phyloP scores from a whole-genome alignment of 306 rosid genomes.

The Cicer judaicum region DNA sequence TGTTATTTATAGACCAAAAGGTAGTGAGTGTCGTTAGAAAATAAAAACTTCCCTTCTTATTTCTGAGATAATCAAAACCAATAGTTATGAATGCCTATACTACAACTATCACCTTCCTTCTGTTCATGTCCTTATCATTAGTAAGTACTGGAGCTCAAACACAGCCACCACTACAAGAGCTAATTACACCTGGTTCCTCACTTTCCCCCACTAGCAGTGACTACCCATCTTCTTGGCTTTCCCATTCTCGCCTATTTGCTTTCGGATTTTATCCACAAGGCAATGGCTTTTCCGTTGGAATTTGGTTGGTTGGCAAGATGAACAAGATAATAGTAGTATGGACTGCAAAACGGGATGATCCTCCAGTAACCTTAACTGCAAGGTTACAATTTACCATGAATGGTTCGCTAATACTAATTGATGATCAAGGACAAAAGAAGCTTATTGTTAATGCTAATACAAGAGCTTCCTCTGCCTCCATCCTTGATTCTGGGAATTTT shows the following conservation, averaged over 20 bases:
- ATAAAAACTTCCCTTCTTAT: not conserved
- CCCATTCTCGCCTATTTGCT: conserved; percentile 42
- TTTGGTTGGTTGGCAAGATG: conserved; percentile 28
- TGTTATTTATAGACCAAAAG: too few relatives aligned
- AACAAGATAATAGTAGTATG: conserved; percentile 28
- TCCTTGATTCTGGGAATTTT: conserved; percentile 54
- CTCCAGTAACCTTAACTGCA: conserved; percentile 37
- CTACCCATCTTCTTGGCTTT: conserved; percentile 5
- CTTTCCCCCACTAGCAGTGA: not conserved
- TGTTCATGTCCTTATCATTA: not conserved
- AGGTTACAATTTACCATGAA: conserved; percentile 31
- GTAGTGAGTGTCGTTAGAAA: not conserved
- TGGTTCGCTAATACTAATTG: conserved; percentile 32
- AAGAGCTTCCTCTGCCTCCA: conserved; percentile 47
- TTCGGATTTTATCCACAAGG: conserved; percentile 46
- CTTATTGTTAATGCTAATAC: conserved; percentile 16
- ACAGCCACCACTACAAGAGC: not conserved
- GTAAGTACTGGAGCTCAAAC: not conserved
- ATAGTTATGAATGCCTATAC: conserved; percentile 31
- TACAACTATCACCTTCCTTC: not conserved
- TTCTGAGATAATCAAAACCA: not conserved
- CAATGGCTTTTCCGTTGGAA: conserved; percentile 40
- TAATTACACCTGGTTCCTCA: conserved; percentile 5
- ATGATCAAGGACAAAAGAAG: conserved; percentile 6
- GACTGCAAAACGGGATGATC: conserved; percentile 49